Evolutionary conservation across 2,329 filamentous ascomycete species (phyloP), one percentile per base, ranked within the genome.

Genomic region (Fusarium dlaminii): DNA sequence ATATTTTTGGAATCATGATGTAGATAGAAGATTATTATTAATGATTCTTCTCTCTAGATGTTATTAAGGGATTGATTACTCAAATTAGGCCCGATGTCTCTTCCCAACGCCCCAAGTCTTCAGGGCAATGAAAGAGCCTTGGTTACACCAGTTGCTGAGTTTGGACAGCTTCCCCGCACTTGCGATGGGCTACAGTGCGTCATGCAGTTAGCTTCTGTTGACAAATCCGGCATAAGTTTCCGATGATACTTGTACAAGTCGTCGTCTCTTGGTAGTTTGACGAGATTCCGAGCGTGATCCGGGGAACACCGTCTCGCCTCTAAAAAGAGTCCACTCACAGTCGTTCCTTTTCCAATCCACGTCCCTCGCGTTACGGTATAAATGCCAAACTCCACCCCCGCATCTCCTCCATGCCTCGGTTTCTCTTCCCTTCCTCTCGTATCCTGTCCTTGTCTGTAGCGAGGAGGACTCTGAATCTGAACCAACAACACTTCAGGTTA

Each of bases 111-210:
- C 64, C 64, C 40, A 73, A 48, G 69, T 27, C 46, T 43, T 46
- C 52, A 42, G 68, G 46, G 37, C 20, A 22, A 24, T 32, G 12
- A 34, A 34, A 8, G 49, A 5, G 43, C 29, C n/a, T 45, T 32
- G 22, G 54, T 62, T 68, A 67, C 65, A 67, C 52, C 57, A 42
- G 20, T 18, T 48, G 32, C 64, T 68, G 36, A 22, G 46, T 58
- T 52, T 6, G 48, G 66, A 73, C 61, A 73, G 65, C 70, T 73
- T 73, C 71, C 71, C 71, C 71, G 71, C 71, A 73, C 66, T 71
- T 73, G 70, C 62, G 66, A 55, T 59, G 70, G 70, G 45, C 55
- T 40, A 65, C 55, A 58, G 60, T 73, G 61, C 46, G 55, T 73
- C 59, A 61, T 72, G 64, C 39, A 55, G 54, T 37, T n/a, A 29